Conservation (phyloP, 73 alveolate genomes). For the Blepharisma japonicum region DNA sequence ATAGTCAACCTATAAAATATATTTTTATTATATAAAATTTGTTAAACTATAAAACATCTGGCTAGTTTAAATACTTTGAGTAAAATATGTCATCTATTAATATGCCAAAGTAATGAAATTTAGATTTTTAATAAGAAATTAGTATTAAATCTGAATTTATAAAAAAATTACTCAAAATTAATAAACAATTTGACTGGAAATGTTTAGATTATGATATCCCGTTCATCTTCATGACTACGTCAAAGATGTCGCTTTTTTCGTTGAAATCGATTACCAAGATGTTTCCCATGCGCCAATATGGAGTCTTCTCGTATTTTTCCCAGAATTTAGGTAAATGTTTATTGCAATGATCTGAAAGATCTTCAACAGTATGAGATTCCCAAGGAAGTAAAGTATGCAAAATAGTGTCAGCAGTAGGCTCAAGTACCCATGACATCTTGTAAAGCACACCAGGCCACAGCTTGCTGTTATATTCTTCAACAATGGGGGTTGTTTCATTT, state of each 20-base stretch:
- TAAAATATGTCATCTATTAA: no score
- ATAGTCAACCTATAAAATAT: no score
- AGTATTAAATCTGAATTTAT: no score
- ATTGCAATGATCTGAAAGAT: not conserved
- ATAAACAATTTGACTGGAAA: no score
- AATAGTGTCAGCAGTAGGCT: not conserved
- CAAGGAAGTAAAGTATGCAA: not conserved
- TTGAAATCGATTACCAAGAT: not conserved
- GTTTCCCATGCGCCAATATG: slow-evolving; percentile 3
- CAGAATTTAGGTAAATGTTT: not conserved
- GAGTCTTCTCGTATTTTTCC: not conserved
- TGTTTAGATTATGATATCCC: not conserved
- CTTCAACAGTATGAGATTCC: not conserved
- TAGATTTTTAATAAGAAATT: no score
- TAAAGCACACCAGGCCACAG: not conserved
- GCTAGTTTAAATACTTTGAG: no score
- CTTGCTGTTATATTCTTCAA: not conserved
- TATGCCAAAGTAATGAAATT: no score
- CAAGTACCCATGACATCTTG: not conserved
- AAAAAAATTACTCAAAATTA: no score
- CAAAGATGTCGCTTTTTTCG: not conserved
- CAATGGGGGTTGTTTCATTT: not conserved
- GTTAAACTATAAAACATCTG: no score
- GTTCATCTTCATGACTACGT: not conserved
- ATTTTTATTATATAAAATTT: no score